A percentile compares a stretch with the other conserved stretches of the same genome.
phyloP scores from a whole-genome alignment of 2,329 filamentous ascomycete genomes.

The Sclerotinia trifoliorum region DNA sequence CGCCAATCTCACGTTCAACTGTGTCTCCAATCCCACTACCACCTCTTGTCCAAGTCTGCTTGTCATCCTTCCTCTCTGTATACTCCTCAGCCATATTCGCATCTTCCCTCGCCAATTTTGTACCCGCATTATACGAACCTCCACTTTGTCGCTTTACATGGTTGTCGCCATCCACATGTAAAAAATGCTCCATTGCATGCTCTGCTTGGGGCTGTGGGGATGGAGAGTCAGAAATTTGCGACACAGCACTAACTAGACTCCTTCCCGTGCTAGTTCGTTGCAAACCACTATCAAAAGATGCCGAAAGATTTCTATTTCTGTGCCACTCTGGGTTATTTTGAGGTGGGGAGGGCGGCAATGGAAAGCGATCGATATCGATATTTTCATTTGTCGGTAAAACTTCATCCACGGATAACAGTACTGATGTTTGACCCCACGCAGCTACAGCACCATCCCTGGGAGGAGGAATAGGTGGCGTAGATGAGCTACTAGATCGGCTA shows the following conservation, averaged over 20 bases:
- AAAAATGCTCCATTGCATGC: conserved; percentile 22
- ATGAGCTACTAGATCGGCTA: not conserved
- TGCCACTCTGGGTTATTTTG: not conserved
- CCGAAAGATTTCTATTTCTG: not conserved
- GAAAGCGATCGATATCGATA: conserved; percentile 17
- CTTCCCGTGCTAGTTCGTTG: conserved; percentile 44
- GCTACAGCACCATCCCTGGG: not conserved
- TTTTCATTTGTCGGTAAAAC: not conserved
- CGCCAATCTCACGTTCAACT: conserved; percentile 42
- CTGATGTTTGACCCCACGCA: not conserved
- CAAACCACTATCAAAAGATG: not conserved
- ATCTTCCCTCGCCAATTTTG: not conserved
- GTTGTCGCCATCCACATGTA: not conserved
- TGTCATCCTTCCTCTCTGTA: not conserved
- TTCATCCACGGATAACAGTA: not conserved
- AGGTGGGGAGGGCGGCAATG: conserved; percentile 11
- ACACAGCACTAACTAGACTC: conserved; percentile 46
- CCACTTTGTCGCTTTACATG: not conserved
- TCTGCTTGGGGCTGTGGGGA: not conserved
- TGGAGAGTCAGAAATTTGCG: conserved; percentile 26
- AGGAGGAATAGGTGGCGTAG: conserved; percentile 32
- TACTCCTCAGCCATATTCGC: not conserved
- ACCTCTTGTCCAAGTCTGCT: not conserved
- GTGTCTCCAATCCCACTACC: not conserved
- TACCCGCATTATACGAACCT: not conserved